These are phyloP conservation scores for Venturiaceae sp. DNA, from an alignment of 2,329 filamentous ascomycete genomes.

Conservation along the genomic window DNA sequence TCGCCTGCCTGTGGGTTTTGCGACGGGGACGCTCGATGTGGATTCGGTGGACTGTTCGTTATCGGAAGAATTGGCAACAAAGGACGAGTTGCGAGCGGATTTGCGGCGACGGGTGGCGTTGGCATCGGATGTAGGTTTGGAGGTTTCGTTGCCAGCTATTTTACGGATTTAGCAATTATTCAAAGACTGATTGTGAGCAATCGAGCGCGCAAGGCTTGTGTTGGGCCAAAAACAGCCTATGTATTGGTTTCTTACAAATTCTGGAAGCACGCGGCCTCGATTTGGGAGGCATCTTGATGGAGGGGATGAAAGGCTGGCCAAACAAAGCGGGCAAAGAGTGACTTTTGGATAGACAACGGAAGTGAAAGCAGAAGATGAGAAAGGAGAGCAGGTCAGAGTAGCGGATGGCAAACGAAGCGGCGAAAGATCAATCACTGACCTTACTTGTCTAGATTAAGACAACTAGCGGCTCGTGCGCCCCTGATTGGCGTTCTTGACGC, in stretches of 20 bases:
- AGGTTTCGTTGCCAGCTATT: background rate
- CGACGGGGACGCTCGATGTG: background rate
- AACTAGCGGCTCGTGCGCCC: background rate
- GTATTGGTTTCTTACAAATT: background rate
- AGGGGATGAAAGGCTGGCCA: background rate
- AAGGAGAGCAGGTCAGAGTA: background rate
- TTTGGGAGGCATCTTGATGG: background rate
- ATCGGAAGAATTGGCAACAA: slow-evolving; percentile 6
- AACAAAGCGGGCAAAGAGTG: background rate
- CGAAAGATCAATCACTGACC: background rate
- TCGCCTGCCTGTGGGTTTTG: background rate
- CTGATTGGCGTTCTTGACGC: background rate
- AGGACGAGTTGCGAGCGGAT: background rate
- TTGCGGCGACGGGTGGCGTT: background rate
- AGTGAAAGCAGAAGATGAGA: no score
- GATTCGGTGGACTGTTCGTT: background rate
- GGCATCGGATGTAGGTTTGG: background rate
- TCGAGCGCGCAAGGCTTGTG: background rate
- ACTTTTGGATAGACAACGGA: background rate
- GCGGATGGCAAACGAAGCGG: background rate
- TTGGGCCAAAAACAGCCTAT: background rate
- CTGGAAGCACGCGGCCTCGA: background rate
- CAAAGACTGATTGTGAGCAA: background rate
- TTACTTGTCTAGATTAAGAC: background rate
- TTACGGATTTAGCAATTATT: background rate